These are phyloP conservation scores for Penicillium daleae DNA, from an alignment of 495 filamentous ascomycete genomes.

Conservation along the genomic window DNA sequence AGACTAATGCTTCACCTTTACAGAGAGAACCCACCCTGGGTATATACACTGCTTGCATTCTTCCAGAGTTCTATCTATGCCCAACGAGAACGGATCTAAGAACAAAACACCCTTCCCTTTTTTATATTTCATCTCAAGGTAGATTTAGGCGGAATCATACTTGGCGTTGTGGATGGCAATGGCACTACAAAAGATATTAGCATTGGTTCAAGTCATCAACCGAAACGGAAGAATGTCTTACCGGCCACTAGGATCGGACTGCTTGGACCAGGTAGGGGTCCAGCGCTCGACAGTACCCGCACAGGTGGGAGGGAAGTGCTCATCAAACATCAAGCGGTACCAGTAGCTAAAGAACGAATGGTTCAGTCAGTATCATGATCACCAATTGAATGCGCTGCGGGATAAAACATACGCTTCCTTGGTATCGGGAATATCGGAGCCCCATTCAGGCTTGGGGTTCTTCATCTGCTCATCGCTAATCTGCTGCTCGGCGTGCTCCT, in stretches of 20 bases:
- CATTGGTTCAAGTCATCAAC: not conserved
- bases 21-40: not conserved
- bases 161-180: conserved; percentile 71
- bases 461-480: conserved; percentile 97
- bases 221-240: conserved; percentile 46
- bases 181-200: conserved; percentile 54
- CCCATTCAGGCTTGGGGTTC: conserved; percentile 96
- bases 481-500: conserved; percentile 85
- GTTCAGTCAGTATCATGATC: conserved; percentile 29
- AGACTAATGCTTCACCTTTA: not conserved
- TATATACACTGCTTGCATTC: conserved; percentile 11
- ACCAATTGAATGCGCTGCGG: not conserved
- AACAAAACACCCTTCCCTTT: conserved; percentile 6
- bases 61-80: conserved; percentile 8
- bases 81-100: conserved; percentile 5
- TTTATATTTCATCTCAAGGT: conserved; percentile 10
- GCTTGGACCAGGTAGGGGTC: conserved; percentile 97
- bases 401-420: conserved; percentile 81
- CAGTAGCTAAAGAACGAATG: conserved; percentile 69
- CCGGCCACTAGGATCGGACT: conserved; percentile 93
- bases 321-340: conserved; percentile 98
- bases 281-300: conserved; percentile 93
- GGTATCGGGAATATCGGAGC: conserved; percentile 83
- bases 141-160: conserved; percentile 55
- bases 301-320: conserved; percentile 92